Conservation (phyloP, 1,139 yeast species). For the Blastobotrys buckinghamii region DNA sequence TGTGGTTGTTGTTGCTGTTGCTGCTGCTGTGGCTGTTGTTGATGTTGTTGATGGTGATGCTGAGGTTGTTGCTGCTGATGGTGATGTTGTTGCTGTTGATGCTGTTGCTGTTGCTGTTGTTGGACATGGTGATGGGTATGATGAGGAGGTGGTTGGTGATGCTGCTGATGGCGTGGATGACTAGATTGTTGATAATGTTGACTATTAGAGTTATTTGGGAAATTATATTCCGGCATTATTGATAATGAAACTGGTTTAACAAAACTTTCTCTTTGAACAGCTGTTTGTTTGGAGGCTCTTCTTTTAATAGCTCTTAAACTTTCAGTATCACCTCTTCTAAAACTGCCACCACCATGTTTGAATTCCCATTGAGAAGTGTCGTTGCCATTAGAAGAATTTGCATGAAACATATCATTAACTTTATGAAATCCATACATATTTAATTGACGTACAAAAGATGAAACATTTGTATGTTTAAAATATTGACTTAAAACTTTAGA, state of each 20-base stretch:
- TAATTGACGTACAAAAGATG: constrained; percentile 90
- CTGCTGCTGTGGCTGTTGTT: constrained; percentile 5
- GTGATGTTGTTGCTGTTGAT: constrained; percentile 9
- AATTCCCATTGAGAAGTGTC: constrained; percentile 64
- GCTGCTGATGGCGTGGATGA: too few species aligned
- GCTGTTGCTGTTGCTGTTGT: constrained; percentile 8
- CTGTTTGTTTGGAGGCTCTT: constrained; percentile 41
- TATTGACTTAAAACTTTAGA: constrained; percentile 71
- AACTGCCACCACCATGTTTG: constrained; percentile 73
- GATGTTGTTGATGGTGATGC: constrained; percentile 1
- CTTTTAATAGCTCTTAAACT: constrained; percentile 63
- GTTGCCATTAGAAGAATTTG: constrained; percentile 12
- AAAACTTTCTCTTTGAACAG: constrained; percentile 27
- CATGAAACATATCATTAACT: constrained; percentile 40
- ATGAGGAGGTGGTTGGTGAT: background rate
- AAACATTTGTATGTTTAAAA: constrained; percentile 91
- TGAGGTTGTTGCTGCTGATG: constrained; percentile 1
- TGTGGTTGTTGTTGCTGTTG: constrained; percentile 9
- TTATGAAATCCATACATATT: constrained; percentile 99
- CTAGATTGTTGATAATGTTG: background rate
- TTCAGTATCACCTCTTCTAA: constrained; percentile 68
- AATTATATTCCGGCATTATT: constrained; percentile 23
- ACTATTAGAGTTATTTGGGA: too few species aligned
- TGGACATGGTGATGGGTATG: constrained; percentile 1
- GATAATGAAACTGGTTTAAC: constrained; percentile 29